phyloP scores from a whole-genome alignment of 805 yeast species.

The Wickerhamiella occidentalis region DNA sequence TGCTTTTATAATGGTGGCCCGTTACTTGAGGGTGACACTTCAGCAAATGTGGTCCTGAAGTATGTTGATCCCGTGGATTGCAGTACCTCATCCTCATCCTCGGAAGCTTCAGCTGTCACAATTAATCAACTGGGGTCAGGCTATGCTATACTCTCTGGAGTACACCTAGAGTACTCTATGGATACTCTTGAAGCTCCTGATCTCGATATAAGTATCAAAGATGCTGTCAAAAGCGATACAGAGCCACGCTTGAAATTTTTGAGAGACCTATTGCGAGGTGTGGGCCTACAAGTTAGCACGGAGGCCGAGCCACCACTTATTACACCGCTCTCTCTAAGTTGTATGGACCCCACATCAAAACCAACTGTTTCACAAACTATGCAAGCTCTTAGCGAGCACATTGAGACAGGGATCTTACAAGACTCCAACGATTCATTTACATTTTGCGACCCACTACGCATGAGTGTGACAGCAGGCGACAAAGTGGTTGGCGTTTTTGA shows the following conservation, averaged over 20 bases:
- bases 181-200: conserved; percentile 31
- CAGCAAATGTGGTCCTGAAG: conserved; percentile 62
- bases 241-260: conserved; percentile 44
- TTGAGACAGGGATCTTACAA: conserved; percentile 29
- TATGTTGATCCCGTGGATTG: conserved; percentile 44
- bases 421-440: conserved; percentile 48
- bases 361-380: conserved; percentile 15
- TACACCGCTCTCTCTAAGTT: conserved; percentile 38
- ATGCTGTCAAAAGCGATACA: conserved; percentile 35
- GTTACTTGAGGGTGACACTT: conserved; percentile 50
- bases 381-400: neutral
- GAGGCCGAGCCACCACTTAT: conserved; percentile 44
- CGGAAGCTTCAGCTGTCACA: conserved; percentile 55
- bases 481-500: conserved; percentile 39
- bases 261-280: conserved; percentile 39
- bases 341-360: conserved; percentile 31
- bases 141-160: conserved; percentile 61
- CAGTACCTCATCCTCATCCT: too few relatives aligned
- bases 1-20: conserved; percentile 84
- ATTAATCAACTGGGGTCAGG: conserved; percentile 66
- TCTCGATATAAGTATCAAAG: conserved; percentile 29
- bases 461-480: conserved; percentile 27
- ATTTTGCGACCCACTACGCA: conserved; percentile 22
- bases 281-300: conserved; percentile 61
- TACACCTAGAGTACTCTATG: conserved; percentile 78